Evolutionary conservation across 2,329 filamentous ascomycete species (phyloP).

Genomic region (Aspergillus pseudoviridinutans): DNA sequence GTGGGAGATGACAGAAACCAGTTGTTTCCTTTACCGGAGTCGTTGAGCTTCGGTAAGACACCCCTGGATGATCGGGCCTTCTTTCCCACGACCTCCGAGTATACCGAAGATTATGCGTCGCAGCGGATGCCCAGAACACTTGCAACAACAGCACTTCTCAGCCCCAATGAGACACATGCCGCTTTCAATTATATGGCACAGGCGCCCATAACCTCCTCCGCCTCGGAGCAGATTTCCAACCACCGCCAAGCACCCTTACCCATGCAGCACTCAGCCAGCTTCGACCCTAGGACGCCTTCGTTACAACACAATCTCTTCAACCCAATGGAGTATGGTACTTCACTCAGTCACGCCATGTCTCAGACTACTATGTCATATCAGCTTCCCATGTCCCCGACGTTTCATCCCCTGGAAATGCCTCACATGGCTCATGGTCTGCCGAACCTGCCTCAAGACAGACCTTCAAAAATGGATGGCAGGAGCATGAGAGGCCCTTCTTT

Average conservation of each 20-base stretch:
- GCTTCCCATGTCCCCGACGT: constrained; percentile 21
- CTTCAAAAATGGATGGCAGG: constrained; percentile 16
- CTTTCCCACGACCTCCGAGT: constrained; percentile 25
- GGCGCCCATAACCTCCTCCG: constrained; percentile 18
- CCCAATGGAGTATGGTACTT: neutral
- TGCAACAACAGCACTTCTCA: constrained; percentile 23
- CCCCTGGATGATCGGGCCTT: constrained; percentile 24
- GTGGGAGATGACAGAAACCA: constrained; percentile 13
- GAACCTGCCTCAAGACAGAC: constrained; percentile 12
- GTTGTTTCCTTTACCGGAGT: constrained; percentile 27
- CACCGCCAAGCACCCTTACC: constrained; percentile 17
- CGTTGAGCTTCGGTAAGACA: constrained; percentile 24
- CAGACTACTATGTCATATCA: constrained; percentile 23
- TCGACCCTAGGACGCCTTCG: constrained; percentile 27
- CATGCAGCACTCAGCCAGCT: constrained; percentile 19
- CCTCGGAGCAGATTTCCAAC: constrained; percentile 17
- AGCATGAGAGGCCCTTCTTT: neutral
- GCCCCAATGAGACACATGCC: constrained; percentile 26
- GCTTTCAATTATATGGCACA: constrained; percentile 30
- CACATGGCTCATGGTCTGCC: constrained; percentile 8
- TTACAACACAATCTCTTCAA: constrained; percentile 33
- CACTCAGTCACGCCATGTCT: too few relatives aligned
- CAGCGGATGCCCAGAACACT: constrained; percentile 26
- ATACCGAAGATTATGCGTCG: constrained; percentile 25
- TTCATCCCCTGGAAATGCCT: constrained; percentile 23